phyloP scores from a whole-genome alignment of 306 rosid species.

The Cicer chorassanicum region DNA sequence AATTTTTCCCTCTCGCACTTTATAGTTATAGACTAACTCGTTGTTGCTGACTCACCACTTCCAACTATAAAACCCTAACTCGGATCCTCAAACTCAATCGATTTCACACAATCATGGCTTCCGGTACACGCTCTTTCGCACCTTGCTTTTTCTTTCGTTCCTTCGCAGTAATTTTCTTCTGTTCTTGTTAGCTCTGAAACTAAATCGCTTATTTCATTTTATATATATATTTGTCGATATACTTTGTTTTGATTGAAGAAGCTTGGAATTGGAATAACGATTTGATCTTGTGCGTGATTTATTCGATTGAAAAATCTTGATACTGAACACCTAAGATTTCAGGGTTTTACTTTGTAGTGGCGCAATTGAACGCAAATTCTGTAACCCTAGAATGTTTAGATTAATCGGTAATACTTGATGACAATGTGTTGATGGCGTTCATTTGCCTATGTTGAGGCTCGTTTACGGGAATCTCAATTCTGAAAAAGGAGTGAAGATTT shows the following conservation, averaged over 20 bases:
- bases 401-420: constrained; percentile 5
- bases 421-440: constrained; percentile 17
- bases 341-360: constrained; percentile 4
- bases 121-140: constrained; percentile 42
- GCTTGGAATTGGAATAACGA: constrained; percentile 11
- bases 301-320: background rate
- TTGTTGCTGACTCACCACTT: constrained; percentile 11
- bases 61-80: constrained; percentile 46
- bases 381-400: constrained; percentile 30
- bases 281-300: constrained; percentile 29
- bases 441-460: constrained; percentile 23
- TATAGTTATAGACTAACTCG: constrained; percentile 19
- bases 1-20: background rate
- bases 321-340: constrained; percentile 24
- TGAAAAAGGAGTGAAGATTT: constrained; percentile 25
- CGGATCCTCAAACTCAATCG: constrained; percentile 28
- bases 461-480: constrained; percentile 16
- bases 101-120: constrained; percentile 47
- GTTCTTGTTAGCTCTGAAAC: constrained; percentile 4
- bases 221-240: background rate
- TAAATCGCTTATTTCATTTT: background rate
- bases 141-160: background rate
- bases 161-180: background rate
- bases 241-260: background rate
- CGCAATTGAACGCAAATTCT: constrained; percentile 9